Percentiles rank a stretch among this genome's conserved stretches.
Evolutionary conservation across 768 basidiomycete genomes (phyloP).

Genomic region (Lenzites betulinus): DNA sequence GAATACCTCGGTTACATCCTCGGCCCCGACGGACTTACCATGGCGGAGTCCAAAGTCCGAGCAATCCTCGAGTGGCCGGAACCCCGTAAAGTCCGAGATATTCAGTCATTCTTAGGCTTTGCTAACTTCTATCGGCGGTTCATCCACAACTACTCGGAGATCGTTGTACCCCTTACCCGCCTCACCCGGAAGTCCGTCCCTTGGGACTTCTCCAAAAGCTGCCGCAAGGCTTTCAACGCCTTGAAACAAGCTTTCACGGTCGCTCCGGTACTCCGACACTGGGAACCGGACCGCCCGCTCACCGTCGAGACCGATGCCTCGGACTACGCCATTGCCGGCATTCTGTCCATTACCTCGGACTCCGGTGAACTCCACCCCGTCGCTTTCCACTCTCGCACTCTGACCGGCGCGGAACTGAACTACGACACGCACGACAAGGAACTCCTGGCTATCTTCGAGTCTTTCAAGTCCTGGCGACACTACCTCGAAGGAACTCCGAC

Average conservation of each 20-base stretch:
- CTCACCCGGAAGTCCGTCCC: constrained; percentile 32
- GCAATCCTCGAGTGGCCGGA: constrained; percentile 34
- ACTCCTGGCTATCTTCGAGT: constrained; percentile 45
- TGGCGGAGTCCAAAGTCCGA: constrained; percentile 44
- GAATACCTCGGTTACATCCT: constrained; percentile 47
- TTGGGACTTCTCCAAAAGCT: constrained; percentile 23
- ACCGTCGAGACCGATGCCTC: constrained; percentile 29
- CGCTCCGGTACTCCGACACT: constrained; percentile 26
- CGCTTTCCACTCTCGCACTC: constrained; percentile 33
- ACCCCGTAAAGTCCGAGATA: constrained; percentile 29
- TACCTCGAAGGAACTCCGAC: constrained; percentile 25
- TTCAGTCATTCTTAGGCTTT: constrained; percentile 37
- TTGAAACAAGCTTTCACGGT: constrained; percentile 29
- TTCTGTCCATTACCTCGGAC: constrained; percentile 19
- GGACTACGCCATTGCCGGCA: constrained; percentile 23
- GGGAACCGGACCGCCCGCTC: constrained; percentile 14
- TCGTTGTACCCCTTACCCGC: constrained; percentile 33
- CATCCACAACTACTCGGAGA: constrained; percentile 36
- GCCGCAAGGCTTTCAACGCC: constrained; percentile 30
- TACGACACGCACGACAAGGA: constrained; percentile 56
- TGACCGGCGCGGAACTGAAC: constrained; percentile 41
- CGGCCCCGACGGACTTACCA: constrained; percentile 32
- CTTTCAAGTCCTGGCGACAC: constrained; percentile 28
- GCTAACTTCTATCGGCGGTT: constrained; percentile 38
- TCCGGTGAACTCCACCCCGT: constrained; percentile 33